These are phyloP conservation scores for Scheffersomyces insectosa DNA, from an alignment of 1,139 yeast genomes.

Conservation along the genomic window DNA sequence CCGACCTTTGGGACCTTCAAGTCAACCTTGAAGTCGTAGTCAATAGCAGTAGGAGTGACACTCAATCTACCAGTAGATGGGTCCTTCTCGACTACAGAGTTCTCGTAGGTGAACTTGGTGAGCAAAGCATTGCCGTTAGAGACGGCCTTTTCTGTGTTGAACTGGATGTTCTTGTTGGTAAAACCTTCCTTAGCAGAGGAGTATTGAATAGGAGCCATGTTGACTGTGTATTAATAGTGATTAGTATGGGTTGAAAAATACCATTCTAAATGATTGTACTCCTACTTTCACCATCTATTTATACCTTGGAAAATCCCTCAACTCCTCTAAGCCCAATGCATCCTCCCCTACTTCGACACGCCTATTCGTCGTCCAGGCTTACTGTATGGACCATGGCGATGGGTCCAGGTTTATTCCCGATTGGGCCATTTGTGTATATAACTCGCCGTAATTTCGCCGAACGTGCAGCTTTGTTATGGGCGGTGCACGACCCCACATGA, in stretches of 20 bases:
- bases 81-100: constrained; percentile 56
- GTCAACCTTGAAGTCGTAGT: constrained; percentile 86
- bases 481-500: no score
- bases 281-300: background rate
- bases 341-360: no score
- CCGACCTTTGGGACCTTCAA: constrained; percentile 85
- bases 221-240: background rate
- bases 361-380: background rate
- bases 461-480: background rate
- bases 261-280: background rate
- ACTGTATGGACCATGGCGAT: background rate
- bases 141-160: constrained; percentile 62
- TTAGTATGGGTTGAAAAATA: background rate
- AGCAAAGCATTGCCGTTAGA: constrained; percentile 60
- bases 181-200: constrained; percentile 3
- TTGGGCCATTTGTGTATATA: background rate
- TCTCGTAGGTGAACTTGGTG: constrained; percentile 73
- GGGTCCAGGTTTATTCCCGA: background rate
- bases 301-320: constrained; percentile 1
- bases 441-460: constrained; percentile 1
- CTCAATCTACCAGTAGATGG: constrained; percentile 51
- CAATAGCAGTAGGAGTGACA: constrained; percentile 71
- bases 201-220: constrained; percentile 16
- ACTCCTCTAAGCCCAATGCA: background rate
- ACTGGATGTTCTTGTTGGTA: constrained; percentile 35